Percentiles rank a stretch among this genome's conserved stretches.
phyloP scores from a whole-genome alignment of 768 basidiomycete species.

The Lactarius sanguifluus region DNA sequence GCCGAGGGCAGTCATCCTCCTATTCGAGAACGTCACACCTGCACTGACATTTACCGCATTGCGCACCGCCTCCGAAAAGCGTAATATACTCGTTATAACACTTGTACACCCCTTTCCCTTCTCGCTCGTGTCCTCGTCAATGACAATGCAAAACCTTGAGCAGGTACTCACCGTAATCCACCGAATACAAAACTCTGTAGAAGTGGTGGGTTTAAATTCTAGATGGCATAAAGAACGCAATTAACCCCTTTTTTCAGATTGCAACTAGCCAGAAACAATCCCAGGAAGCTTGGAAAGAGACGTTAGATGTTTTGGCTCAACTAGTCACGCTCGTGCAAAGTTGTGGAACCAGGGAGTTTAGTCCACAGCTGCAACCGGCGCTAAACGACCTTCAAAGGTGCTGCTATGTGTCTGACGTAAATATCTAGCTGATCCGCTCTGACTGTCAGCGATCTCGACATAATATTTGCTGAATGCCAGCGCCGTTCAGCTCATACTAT shows the following conservation, averaged over 20 bases:
- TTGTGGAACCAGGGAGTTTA: background rate
- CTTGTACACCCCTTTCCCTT: conserved; percentile 3
- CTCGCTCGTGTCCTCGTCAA: conserved; percentile 10
- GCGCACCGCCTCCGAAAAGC: conserved; percentile 9
- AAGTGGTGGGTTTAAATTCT: conserved; percentile 11
- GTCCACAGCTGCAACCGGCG: conserved; percentile 12
- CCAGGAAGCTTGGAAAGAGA: conserved; percentile 4
- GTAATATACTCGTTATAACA: conserved; percentile 15
- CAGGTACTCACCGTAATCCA: conserved; percentile 21
- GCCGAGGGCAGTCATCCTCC: conserved; percentile 10
- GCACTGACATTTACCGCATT: conserved; percentile 15
- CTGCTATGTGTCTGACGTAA: background rate
- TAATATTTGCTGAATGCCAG: conserved; percentile 7
- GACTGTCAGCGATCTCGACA: conserved; percentile 11
- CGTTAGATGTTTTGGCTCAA: conserved; percentile 7
- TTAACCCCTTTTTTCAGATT: conserved; percentile 2
- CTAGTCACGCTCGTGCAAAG: conserved; percentile 12
- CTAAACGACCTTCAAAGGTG: conserved; percentile 14
- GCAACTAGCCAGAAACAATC: conserved; percentile 19
- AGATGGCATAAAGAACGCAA: background rate
- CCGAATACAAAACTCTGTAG: conserved; percentile 12
- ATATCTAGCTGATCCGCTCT: background rate
- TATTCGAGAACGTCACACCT: conserved; percentile 1
- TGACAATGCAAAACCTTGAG: conserved; percentile 20
- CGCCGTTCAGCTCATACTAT: background rate